A percentile compares a stretch with the other conserved stretches of the same genome.
These are phyloP conservation scores for Alloascoidea hylecoeti DNA, from an alignment of 805 yeast species.

Conservation along the genomic window DNA sequence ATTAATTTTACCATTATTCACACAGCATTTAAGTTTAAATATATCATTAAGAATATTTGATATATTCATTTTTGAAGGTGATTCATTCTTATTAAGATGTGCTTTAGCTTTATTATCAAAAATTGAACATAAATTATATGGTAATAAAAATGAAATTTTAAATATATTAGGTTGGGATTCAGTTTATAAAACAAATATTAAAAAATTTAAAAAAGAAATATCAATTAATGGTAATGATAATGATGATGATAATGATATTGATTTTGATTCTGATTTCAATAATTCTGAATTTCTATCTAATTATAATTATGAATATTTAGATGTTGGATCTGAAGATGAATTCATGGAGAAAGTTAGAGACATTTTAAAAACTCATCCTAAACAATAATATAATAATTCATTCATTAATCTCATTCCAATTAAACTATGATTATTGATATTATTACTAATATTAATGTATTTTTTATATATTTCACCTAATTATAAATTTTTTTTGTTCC, in stretches of 20 bases:
- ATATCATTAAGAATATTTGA: conserved; percentile 37
- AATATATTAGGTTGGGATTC: conserved; percentile 22
- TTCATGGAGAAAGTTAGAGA: conserved; percentile 28
- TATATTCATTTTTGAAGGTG: conserved; percentile 48
- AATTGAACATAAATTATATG: conserved; percentile 37
- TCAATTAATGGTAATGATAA: too few species aligned
- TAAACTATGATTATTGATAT: too few species aligned
- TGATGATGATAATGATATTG: too few species aligned
- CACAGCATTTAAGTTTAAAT: conserved; percentile 30
- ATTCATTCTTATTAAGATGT: conserved; percentile 34
- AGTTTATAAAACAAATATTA: conserved; percentile 6
- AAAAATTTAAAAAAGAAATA: too few species aligned
- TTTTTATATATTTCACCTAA: too few species aligned
- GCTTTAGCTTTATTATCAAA: conserved; percentile 36
- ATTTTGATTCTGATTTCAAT: too few species aligned
- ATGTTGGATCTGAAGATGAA: conserved; percentile 34
- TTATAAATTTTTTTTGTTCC: too few species aligned
- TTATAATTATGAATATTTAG: conserved; percentile 18
- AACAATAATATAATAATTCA: too few species aligned
- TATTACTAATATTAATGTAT: too few species aligned
- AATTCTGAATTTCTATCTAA: too few species aligned
- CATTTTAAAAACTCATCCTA: too few species aligned
- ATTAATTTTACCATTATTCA: conserved; percentile 28
- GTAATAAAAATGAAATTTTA: conserved; percentile 31
- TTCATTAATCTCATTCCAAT: too few species aligned